Evolutionary conservation across 805 yeast genomes (phyloP), one percentile per base, ranked within the genome.

Genomic region (Saccharomycopsis sp.): DNA sequence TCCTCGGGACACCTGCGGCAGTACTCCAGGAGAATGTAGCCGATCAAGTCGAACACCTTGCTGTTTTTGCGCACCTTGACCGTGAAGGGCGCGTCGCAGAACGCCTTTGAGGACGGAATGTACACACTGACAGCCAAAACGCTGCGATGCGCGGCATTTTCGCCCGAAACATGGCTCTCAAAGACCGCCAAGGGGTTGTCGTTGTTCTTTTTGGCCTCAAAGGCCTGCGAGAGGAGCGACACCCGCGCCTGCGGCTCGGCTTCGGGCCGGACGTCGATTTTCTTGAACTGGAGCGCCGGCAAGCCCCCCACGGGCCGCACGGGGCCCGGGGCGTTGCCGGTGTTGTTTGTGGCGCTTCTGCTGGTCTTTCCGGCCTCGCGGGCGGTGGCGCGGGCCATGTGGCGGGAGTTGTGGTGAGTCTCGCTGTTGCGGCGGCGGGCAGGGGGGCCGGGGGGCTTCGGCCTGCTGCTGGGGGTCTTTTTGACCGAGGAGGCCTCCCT

Each of bases 21-120:
- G 1, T 60, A 34, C 2, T 59, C 65, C 41, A 70, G 69, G n/a
- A 84, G 64, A 0, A 79, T 71, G 63, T 65, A 83, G 0, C 88
- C 89, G 50, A 84, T 78, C 2, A 83, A 73, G 54, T 82, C 81
- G 52, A 78, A 76, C 1, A 83, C 84, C 2, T 73, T 70, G 5
- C 73, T 77, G 18, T 73, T 73, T 1, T 67, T 65, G 51, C 71
- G 66, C 0, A 75, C 62, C 16, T 63, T 62, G 1, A 76, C 21
- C 1, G 48, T 57, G 8, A 72, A 21, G 0, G 67, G 65, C 1
- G 56, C 23, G 2, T 37, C 52, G 1, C 29, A 34, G 4, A 41
- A 34, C 2, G 60, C 53, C 3, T 59, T 57, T 1, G 66, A 63
- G 9, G 62, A 52, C 0, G 73, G 73, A 15, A 70, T 57, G 55